phyloP scores from a whole-genome alignment of 2,329 filamentous ascomycete genomes.

The Lachnellula subtilissima region DNA sequence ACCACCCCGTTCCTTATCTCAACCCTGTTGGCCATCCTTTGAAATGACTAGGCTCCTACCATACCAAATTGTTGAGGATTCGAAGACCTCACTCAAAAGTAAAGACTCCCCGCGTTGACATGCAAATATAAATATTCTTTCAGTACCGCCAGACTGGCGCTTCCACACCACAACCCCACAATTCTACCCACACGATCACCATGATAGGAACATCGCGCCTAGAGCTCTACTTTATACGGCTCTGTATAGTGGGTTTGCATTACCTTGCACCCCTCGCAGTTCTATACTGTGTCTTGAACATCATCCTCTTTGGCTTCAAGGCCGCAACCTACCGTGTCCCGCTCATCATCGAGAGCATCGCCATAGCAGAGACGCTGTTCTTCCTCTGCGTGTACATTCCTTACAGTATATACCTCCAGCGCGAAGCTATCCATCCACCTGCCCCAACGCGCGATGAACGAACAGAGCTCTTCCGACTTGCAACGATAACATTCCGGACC shows the following conservation, averaged over 20 bases:
- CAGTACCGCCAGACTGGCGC: conserved; percentile 3
- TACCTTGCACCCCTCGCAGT: conserved; percentile 46
- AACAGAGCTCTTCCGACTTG: conserved; percentile 47
- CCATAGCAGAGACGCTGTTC: conserved; percentile 48
- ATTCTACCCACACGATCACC: conserved; percentile 7
- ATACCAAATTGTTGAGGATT: background rate
- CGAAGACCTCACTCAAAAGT: background rate
- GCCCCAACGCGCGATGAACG: conserved; percentile 41
- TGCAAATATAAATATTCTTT: background rate
- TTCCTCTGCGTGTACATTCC: conserved; percentile 50
- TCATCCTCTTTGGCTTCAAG: conserved; percentile 29
- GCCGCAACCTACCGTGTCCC: conserved; percentile 28
- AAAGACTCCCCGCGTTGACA: background rate
- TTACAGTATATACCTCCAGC: conserved; percentile 46
- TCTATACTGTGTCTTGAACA: conserved; percentile 37
- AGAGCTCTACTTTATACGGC: conserved; percentile 38
- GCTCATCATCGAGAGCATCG: conserved; percentile 36
- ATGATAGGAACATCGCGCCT: conserved; percentile 32
- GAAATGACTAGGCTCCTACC: background rate
- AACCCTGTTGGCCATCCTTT: background rate
- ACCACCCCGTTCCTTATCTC: background rate
- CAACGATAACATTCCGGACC: conserved; percentile 46
- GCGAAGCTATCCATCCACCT: conserved; percentile 45
- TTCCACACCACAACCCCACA: background rate
- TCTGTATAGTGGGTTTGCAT: conserved; percentile 44